phyloP scores from a whole-genome alignment of 2,329 filamentous ascomycete genomes.

The Colletotrichum tropicale region DNA sequence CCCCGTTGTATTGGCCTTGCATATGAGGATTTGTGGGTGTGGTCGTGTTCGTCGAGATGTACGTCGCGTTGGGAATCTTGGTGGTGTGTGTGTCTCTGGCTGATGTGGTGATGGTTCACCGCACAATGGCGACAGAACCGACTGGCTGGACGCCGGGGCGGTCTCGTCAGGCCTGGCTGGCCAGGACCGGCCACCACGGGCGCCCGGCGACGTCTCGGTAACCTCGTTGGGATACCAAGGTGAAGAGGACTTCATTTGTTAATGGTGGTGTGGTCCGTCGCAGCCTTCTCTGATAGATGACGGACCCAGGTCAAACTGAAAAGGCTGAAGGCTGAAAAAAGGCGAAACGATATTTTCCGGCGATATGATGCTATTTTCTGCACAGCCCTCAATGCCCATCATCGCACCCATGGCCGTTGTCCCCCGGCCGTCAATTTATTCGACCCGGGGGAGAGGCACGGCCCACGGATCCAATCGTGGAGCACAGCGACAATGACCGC shows the following conservation, averaged over 20 bases:
- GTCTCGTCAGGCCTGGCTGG: neutral
- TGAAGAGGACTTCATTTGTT: neutral
- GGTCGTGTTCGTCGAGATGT: neutral
- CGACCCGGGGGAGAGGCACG: neutral
- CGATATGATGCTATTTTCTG: conserved; percentile 13
- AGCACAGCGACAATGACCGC: neutral
- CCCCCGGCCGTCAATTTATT: neutral
- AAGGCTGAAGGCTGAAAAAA: neutral
- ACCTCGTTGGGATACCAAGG: neutral
- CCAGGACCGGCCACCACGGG: neutral
- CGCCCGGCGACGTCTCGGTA: neutral
- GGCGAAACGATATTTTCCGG: neutral
- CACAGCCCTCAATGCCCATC: neutral
- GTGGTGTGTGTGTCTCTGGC: neutral
- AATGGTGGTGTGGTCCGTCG: neutral
- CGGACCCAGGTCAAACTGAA: neutral
- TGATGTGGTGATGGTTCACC: neutral
- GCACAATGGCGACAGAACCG: neutral
- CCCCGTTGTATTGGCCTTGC: neutral
- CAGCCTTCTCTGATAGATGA: conserved; percentile 10
- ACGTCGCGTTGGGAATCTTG: neutral
- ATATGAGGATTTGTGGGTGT: neutral
- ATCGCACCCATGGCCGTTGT: neutral
- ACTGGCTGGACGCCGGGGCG: neutral
- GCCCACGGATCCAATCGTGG: neutral